Conservation (phyloP, 768 basidiomycete genomes). For the Pleurotus tuoliensis region DNA sequence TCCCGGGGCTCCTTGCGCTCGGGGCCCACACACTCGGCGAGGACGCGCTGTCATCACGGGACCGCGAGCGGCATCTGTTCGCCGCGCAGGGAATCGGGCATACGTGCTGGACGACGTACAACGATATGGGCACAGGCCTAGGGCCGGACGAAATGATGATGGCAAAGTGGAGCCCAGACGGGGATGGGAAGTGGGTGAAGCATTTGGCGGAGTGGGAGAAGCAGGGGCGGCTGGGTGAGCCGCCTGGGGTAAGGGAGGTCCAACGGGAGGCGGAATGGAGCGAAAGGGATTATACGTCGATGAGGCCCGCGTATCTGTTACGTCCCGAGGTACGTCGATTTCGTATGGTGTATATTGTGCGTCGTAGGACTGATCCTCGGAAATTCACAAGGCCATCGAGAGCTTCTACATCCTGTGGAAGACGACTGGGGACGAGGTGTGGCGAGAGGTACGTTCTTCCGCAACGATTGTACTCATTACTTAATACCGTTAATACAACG, state of each 20-base stretch:
- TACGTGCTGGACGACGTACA: slow-evolving; percentile 61
- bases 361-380: too few relatives aligned
- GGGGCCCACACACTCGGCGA: slow-evolving; percentile 39
- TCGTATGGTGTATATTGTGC: not conserved
- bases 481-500: not conserved
- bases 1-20: slow-evolving; percentile 58
- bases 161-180: slow-evolving; percentile 14
- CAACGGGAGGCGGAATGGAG: slow-evolving; percentile 11
- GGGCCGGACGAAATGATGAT: slow-evolving; percentile 54
- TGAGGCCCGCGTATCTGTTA: slow-evolving; percentile 33
- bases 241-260: slow-evolving; percentile 29
- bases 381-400: slow-evolving; percentile 38
- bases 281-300: slow-evolving; percentile 35
- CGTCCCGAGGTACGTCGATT: slow-evolving; percentile 44
- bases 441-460: slow-evolving; percentile 36
- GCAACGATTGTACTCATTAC: not conserved
- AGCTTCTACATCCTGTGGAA: slow-evolving; percentile 52
- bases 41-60: not conserved
- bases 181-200: slow-evolving; percentile 33
- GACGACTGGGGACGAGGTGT: slow-evolving; percentile 43
- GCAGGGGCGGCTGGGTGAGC: slow-evolving; percentile 28
- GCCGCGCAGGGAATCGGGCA: slow-evolving; percentile 60
- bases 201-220: slow-evolving; percentile 40
- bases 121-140: slow-evolving; percentile 59
- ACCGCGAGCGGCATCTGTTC: slow-evolving; percentile 43